Evolutionary conservation across 2,329 filamentous ascomycete species (phyloP), one percentile per base, ranked within the genome.

Genomic region (Claviceps cyperi): DNA sequence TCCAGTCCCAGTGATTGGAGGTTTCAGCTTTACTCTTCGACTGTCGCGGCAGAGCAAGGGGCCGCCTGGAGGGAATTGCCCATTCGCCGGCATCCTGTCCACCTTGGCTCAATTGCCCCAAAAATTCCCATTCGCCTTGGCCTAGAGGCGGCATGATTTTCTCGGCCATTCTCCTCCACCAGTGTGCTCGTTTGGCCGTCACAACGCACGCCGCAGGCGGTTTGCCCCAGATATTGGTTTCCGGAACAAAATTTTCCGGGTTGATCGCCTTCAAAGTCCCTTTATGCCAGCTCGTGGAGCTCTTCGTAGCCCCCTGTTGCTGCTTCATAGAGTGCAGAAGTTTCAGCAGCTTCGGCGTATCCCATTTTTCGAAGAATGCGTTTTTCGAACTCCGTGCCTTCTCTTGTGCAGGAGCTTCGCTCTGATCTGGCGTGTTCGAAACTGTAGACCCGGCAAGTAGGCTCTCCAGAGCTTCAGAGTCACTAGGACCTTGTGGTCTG

Each of bases 131-230:
- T 57, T 82, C 76, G 17, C 66, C 64, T 28, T 60, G 63, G 6
- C 69, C 68, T 15, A 83, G 51, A 0, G 80, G 80, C n/a, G 77
- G 75, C 56, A 77, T 64, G 6, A 79, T 53, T 52, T 71, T 75
- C 13, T 68, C 60, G 1, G 72, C 63, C 15, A 67, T 58, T 4
- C 51, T 51, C 38, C 62, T 69, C 73, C 76, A 83, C 64, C 72
- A 75, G 21, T 62, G 66, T 28, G 66, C 70, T 45, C 65, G 57
- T 52, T 73, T 74, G 9, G 66, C 67, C n/a, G 67, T 64, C 7
- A 63, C 56, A 1, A 72, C 57, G 43, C 62, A 69, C 5, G 63
- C 55, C 3, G 66, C 52, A 1, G 72, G 61, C 0, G 70, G 69
- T 2, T 68, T 66, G 2, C 73, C 76, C 71, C 75, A 82, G 5